Evolutionary conservation across 108 stramenopile species (phyloP).

Genomic region (Pinguiococcus pyrenoidosus): DNA sequence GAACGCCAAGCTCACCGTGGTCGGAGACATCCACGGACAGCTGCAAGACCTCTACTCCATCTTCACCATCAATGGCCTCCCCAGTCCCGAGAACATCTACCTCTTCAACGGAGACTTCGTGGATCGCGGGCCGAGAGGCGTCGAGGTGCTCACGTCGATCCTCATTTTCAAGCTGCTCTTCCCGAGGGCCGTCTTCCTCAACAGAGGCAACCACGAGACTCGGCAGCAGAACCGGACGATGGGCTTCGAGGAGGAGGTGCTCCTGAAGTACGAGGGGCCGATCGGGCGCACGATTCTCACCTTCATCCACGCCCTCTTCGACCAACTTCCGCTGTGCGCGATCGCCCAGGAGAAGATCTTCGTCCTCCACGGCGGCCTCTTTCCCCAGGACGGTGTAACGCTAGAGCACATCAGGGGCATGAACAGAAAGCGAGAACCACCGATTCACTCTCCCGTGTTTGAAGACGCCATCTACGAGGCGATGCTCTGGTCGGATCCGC

Average conservation of each 20-base stretch:
- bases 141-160: constrained; percentile 34
- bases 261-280: constrained; percentile 36
- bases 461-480: constrained; percentile 39
- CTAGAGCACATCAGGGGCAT: constrained; percentile 39
- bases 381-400: constrained; percentile 34
- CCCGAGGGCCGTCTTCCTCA: constrained; percentile 27
- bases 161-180: constrained; percentile 35
- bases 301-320: constrained; percentile 34
- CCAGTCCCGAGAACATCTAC: constrained; percentile 30
- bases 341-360: constrained; percentile 40
- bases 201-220: constrained; percentile 51
- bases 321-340: constrained; percentile 45
- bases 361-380: constrained; percentile 50
- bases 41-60: constrained; percentile 44
- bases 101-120: constrained; percentile 56
- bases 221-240: constrained; percentile 42
- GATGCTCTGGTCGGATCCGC: constrained; percentile 48
- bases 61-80: constrained; percentile 43
- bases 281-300: constrained; percentile 25
- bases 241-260: constrained; percentile 48
- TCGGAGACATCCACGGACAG: constrained; percentile 53
- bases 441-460: constrained; percentile 24
- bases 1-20: constrained; percentile 30
- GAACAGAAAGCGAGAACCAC: constrained; percentile 35
- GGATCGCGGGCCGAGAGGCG: constrained; percentile 40